Evolutionary conservation across 805 yeast genomes (phyloP).

Genomic region (Torulaspora microellipsoides): DNA sequence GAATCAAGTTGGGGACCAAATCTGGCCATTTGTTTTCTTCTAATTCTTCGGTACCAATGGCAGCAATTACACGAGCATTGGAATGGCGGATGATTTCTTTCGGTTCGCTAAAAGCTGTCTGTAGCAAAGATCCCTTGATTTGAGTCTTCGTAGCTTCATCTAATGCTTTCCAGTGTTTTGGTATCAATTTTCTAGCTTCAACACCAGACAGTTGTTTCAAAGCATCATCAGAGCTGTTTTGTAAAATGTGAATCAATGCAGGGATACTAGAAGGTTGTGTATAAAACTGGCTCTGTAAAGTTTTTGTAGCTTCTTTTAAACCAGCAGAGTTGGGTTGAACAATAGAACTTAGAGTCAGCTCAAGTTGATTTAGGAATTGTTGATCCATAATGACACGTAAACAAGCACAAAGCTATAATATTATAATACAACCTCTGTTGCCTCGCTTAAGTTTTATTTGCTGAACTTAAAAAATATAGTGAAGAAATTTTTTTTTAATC

Average conservation of each 20-base stretch:
- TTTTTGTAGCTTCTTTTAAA: slow-evolving; percentile 76
- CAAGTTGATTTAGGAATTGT: slow-evolving; percentile 64
- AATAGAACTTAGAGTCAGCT: slow-evolving; percentile 72
- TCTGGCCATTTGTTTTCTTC: slow-evolving; percentile 69
- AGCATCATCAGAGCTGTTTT: slow-evolving; percentile 62
- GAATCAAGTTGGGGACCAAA: slow-evolving; percentile 64
- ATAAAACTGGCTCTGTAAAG: slow-evolving; percentile 71
- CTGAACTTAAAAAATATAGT: background rate
- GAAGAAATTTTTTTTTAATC: slow-evolving; percentile 17
- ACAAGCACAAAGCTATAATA: background rate
- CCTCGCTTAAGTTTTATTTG: background rate
- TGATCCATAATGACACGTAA: slow-evolving; percentile 51
- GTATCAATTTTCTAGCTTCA: slow-evolving; percentile 82
- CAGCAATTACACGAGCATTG: slow-evolving; percentile 81
- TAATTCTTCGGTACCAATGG: slow-evolving; percentile 75
- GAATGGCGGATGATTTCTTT: slow-evolving; percentile 75
- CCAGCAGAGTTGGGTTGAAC: slow-evolving; percentile 76
- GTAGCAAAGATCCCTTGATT: slow-evolving; percentile 65
- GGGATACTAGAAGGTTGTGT: slow-evolving; percentile 68
- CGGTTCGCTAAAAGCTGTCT: slow-evolving; percentile 61
- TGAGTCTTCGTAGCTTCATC: slow-evolving; percentile 48
- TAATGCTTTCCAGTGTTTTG: slow-evolving; percentile 56
- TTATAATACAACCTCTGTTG: background rate
- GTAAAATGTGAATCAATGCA: slow-evolving; percentile 75
- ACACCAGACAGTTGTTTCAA: slow-evolving; percentile 92